phyloP scores from a whole-genome alignment of 305 asterid genomes.

The Fraxinus dipetala region DNA sequence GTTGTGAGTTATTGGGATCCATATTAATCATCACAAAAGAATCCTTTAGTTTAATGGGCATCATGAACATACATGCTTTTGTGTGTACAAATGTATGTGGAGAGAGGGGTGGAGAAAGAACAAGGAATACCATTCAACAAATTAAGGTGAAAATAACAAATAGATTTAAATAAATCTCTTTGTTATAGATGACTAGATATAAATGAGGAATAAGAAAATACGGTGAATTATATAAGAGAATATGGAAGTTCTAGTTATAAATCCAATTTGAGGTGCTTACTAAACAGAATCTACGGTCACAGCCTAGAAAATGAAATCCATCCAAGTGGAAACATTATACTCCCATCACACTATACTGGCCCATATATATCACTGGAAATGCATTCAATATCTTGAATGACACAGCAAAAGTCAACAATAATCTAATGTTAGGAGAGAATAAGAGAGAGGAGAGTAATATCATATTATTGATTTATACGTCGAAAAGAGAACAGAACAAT shows the following conservation, averaged over 20 bases:
- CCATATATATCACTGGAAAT: background rate
- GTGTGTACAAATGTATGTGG: background rate
- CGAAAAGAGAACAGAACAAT: background rate
- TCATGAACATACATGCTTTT: background rate
- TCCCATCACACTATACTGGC: background rate
- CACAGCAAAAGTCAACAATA: background rate
- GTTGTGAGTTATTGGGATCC: background rate
- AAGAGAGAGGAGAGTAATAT: background rate
- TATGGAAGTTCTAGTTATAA: background rate
- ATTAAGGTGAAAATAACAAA: background rate
- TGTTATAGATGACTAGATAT: background rate
- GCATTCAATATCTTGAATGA: background rate
- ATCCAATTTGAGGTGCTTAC: background rate
- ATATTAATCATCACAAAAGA: background rate
- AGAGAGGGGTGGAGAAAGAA: background rate
- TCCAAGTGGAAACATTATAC: background rate
- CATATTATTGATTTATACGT: background rate
- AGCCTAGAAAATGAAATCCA: background rate
- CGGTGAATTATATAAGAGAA: background rate
- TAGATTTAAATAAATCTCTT: background rate
- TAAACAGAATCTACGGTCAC: background rate
- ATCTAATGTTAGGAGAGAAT: background rate
- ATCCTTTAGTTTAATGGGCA: background rate
- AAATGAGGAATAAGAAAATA: background rate
- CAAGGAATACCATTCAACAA: background rate